phyloP scores from a whole-genome alignment of 78 protist genomes.

The Diacronema lutheri region DNA sequence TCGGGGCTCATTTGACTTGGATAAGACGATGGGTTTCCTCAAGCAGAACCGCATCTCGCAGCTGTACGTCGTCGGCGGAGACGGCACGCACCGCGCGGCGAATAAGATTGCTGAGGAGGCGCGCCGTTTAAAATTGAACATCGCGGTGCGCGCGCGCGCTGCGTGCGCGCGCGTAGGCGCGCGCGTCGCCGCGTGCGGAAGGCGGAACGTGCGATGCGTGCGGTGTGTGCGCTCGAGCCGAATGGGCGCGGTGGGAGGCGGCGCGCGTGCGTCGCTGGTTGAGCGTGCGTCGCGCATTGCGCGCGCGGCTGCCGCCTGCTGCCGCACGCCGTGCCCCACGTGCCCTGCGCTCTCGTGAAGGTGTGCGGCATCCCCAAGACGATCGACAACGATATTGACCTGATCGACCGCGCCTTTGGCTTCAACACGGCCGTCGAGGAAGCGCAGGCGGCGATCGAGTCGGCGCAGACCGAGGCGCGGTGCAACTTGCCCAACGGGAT shows the following conservation, averaged over 20 bases:
- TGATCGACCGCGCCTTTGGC: slow-evolving; percentile 57
- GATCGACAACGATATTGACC: slow-evolving; percentile 31
- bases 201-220: too few species aligned
- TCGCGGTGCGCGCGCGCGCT: background rate
- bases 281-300: too few species aligned
- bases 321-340: too few species aligned
- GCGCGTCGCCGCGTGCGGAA: too few species aligned
- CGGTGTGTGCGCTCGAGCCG: too few species aligned
- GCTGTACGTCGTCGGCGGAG: slow-evolving; percentile 64
- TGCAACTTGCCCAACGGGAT: background rate
- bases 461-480: background rate
- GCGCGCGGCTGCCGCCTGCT: too few species aligned
- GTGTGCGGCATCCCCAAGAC: slow-evolving; percentile 52
- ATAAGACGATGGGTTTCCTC: slow-evolving; percentile 22
- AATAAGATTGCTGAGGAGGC: background rate
- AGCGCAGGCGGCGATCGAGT: slow-evolving; percentile 31
- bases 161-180: too few species aligned
- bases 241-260: too few species aligned
- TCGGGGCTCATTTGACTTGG: slow-evolving; percentile 48
- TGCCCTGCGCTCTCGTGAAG: too few species aligned
- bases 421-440: slow-evolving; percentile 63
- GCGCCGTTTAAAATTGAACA: background rate
- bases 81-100: slow-evolving; percentile 67
- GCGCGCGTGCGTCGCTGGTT: too few species aligned
- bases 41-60: background rate